Base-by-base conservation (phyloP, 768 basidiomycete species). In the Pulveroboletus sp. region DNA sequence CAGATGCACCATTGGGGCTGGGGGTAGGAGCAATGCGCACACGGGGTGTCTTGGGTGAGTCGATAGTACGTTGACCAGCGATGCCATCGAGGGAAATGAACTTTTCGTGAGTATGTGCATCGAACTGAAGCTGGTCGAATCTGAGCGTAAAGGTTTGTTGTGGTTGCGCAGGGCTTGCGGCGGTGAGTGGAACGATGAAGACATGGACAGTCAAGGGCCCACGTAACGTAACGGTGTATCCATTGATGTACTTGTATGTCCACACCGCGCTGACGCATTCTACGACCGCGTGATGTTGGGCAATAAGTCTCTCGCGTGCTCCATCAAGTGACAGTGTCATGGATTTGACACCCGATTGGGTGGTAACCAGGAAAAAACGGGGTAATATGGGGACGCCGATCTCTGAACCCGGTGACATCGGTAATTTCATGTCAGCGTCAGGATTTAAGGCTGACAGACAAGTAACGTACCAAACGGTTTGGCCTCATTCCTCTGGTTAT, bases 361-460 rank as follows among this genome's bases (percentile, higher is more conserved):
- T 84, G 0, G 87, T 90, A 17, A 90, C 87, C 27, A 89, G 77
- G 71, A 91, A 90, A 69, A 92, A 92, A 23, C 88, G 84, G 12
- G 89, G 87, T 29, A 90, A 72, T 50, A 89, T 88, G 23, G 83
- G 85, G 37, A 83, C 79, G 44, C 84, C 84, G 53, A 93, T 87
- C 71, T 91, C 90, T 91, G 63, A 19, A 47, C 16, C 39, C 44
- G 33, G 17, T 49, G 56, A 29, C 27, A 29, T 46, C 52, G 56
- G 43, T 49, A 49, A 43, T 49, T n/a, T 48, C 35, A 44, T 31
- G 24, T 38, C 43, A 52, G 35, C 24, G 27, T 40, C 47, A 25
- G 36, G 35, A 55, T 32, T 29, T 3, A 20, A 41, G n/a, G 42
- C 27, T 47, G 47, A 45, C 43, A 39, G n/a, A 0, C 6, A 41